These are phyloP conservation scores for Aspergillus conjunctus DNA, from an alignment of 495 filamentous ascomycete species.

Conservation along the genomic window DNA sequence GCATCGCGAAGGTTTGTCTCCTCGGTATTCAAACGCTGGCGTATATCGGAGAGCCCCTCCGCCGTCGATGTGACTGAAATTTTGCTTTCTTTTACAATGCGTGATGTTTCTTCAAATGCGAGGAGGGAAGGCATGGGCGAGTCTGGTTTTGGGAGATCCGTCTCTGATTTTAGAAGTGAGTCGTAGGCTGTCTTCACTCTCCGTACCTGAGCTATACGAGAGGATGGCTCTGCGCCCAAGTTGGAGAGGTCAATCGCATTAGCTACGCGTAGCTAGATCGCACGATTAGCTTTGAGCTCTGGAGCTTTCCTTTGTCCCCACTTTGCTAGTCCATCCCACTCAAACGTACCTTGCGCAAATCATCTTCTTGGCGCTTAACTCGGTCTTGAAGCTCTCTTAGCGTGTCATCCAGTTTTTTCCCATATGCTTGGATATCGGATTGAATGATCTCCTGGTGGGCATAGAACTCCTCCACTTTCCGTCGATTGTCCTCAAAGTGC, in stretches of 20 bases:
- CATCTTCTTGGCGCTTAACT: conserved; percentile 66
- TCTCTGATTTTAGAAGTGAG: conserved; percentile 58
- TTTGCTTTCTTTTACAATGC: conserved; percentile 64
- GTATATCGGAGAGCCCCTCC: conserved; percentile 53
- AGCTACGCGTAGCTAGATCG: conserved; percentile 46
- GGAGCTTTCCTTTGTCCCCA: conserved; percentile 4
- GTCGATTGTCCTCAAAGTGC: conserved; percentile 41
- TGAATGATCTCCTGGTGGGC: conserved; percentile 35
- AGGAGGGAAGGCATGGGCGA: conserved; percentile 73
- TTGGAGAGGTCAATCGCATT: conserved; percentile 47
- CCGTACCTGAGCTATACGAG: conserved; percentile 55
- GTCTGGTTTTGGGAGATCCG: conserved; percentile 62
- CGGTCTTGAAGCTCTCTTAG: conserved; percentile 63
- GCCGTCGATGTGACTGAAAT: conserved; percentile 57
- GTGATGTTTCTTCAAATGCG: conserved; percentile 64
- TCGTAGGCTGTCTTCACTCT: conserved; percentile 66
- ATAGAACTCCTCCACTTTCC: conserved; percentile 39
- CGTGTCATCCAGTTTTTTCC: conserved; percentile 62
- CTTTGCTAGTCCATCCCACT: background rate
- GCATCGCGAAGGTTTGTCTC: conserved; percentile 63
- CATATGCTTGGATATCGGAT: conserved; percentile 42
- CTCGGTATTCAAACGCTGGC: conserved; percentile 59
- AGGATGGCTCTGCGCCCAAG: conserved; percentile 40
- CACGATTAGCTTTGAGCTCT: conserved; percentile 18
- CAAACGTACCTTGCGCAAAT: conserved; percentile 53